Conservation (phyloP, 805 yeast species). For the Yarrowia yakushimensis region DNA sequence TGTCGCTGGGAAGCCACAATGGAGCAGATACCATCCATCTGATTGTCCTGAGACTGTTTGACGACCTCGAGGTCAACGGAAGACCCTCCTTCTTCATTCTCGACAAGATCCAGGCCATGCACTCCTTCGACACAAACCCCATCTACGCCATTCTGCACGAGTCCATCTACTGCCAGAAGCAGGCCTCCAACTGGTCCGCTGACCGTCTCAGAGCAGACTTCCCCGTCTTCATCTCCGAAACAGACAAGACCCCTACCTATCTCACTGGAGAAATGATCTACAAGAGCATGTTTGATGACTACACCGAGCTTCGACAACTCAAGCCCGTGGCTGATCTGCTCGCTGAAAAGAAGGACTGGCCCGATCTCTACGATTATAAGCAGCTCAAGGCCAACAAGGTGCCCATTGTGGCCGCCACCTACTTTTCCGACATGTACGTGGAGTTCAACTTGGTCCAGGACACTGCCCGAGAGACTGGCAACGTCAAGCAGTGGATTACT, state of each 20-base stretch:
- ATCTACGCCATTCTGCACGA: conserved; percentile 57
- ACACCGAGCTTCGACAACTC: conserved; percentile 43
- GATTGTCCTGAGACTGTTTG: conserved; percentile 42
- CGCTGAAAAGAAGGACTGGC: conserved; percentile 39
- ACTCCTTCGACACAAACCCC: conserved; percentile 52
- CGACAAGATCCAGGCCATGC: conserved; percentile 37
- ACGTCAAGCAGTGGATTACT: conserved; percentile 24
- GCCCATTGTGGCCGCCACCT: conserved; percentile 29
- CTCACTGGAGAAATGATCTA: conserved; percentile 58
- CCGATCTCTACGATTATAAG: conserved; percentile 40
- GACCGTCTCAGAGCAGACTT: conserved; percentile 30
- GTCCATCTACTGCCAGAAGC: conserved; percentile 51
- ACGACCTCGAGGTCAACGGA: conserved; percentile 42
- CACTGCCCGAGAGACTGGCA: conserved; percentile 1
- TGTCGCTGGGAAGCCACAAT: conserved; percentile 49
- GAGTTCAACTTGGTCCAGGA: conserved; percentile 18
- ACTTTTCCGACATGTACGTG: conserved; percentile 27
- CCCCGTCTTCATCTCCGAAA: neutral
- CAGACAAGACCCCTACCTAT: conserved; percentile 29
- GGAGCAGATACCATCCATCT: conserved; percentile 50
- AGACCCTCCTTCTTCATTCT: conserved; percentile 43
- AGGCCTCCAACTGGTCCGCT: conserved; percentile 50
- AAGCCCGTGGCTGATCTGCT: conserved; percentile 41
- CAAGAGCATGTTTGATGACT: conserved; percentile 51
- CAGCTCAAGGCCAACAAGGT: conserved; percentile 32